Base-by-base conservation (phyloP, 2,329 filamentous ascomycete genomes). In the Curvularia spicifera region DNA sequence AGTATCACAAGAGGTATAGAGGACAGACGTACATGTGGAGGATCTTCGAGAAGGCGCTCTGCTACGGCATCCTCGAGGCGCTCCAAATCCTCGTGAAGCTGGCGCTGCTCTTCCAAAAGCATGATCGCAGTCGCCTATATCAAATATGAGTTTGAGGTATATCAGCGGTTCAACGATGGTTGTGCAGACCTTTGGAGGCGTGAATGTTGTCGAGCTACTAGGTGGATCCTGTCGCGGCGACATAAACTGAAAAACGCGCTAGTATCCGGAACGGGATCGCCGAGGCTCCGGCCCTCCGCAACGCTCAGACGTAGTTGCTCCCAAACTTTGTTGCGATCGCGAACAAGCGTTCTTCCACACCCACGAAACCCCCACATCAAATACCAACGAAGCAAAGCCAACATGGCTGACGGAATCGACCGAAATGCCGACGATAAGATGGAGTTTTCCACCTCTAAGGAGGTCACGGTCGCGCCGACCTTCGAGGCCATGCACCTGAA, bases 391-490 rank as follows among this genome's bases (percentile, higher is more conserved):
- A 46, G 24, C 31, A 56, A 42, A 45, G 35, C 26, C 65, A 91
- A 64, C 70, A 99, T 98, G 95, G 92, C 93, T 65, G 94, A 98
- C 79, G 88, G 85, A 68, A 89, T 98, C 76, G 94, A 99, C 80
- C 90, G 91, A 81, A 93, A 93, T 82, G 88, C 89, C 65, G 95
- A 98, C 79, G 93, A 97, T 84, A 89, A 91, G 79, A 96, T 98
- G 89, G 94, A 98, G 83, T 98, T 99, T 79, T 90, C 90, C 66
- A 99, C 95, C 78, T 97, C 94, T 64, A 97, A 97, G 82, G 95
- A 98, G 84, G 94, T 98, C 60, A 95, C 91, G 2, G 95, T 95
- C 57, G 92, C 94, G 72, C 93, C 93, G 45, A 97, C 93, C 56
- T 78, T 77, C 65, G 75, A 78, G 67, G 74, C 73, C 46, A 96